Base-by-base conservation (phyloP, 1,139 yeast species). In the Suhomyces taliae region DNA sequence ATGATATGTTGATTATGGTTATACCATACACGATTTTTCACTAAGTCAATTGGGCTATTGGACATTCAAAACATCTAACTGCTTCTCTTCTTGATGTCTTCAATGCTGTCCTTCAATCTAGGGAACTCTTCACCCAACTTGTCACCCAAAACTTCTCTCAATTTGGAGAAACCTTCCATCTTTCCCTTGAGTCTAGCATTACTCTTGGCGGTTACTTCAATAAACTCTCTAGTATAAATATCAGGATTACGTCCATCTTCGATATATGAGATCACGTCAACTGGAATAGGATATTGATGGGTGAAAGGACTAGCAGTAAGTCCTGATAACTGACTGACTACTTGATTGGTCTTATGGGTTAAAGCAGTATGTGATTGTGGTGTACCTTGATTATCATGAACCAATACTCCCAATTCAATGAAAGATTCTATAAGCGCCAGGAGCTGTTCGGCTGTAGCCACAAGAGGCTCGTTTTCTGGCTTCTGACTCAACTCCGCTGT, bases 181-280 rank as follows among this genome's bases (percentile, higher is more conserved):
- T 89, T 89, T 8, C 97, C 99, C 61, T 90, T 82, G 50, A 93
- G 74, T 53, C 86, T 81, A 59, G 95, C 97, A 64, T 93, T 93
- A 50, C 90, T 85, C 57, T 89, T 85, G 29, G 91, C 85, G 19
- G 93, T 87, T 38, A 93, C 89, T 64, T 93, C 99, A 9, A 91
- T 90, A 67, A 93, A 93, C 67, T 95, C 99, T 62, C 99, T 78
- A 0, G 98, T 90, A 65, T 93, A 93, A 41, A 93, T 91, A 62
- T 93, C 98, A 0, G 99, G 99, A 61, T 93, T 93, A 55, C 99
- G 75, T 2, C 99, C 99, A 59, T 90, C 96, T 62, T 93, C 98
- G 40, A 93, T 89, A 62, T 93, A 87, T 51, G 85, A 83, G 7
- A 89, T 70, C 12, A 89, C 90, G 60, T 89, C 96, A 40, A 85